Evolutionary conservation across 73 alveolate genomes (phyloP).

Genomic region (Paraurostyla sp.): DNA sequence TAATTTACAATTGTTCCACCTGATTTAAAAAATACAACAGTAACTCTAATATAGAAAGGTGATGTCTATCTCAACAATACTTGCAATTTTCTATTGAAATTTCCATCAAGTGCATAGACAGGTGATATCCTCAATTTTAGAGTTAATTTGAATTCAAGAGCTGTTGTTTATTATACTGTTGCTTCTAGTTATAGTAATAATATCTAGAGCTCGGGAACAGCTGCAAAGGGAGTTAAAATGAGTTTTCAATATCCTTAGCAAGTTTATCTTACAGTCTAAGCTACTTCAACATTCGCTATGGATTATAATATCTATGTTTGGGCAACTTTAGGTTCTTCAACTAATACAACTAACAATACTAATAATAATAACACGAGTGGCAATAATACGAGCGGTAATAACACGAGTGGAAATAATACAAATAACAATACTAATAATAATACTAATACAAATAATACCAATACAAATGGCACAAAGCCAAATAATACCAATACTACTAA

Average conservation of each 20-base stretch:
- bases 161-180: background rate
- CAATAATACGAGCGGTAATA: background rate
- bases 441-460: background rate
- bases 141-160: background rate
- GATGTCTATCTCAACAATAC: background rate
- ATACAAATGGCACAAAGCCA: background rate
- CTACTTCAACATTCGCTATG: background rate
- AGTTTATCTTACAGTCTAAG: background rate
- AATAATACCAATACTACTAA: background rate
- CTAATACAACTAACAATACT: background rate
- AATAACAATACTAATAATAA: background rate
- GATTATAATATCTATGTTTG: constrained; percentile 19
- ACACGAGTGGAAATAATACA: background rate
- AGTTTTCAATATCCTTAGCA: background rate
- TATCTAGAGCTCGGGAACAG: background rate
- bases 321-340: background rate
- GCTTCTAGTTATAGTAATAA: background rate
- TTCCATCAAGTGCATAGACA: background rate
- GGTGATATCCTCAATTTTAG: constrained; percentile 12
- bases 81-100: constrained; percentile 1
- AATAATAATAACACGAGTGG: background rate
- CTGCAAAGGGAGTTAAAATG: background rate
- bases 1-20: background rate
- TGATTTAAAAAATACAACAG: background rate
- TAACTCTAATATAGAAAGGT: background rate